phyloP scores from a whole-genome alignment of 495 filamentous ascomycete genomes.

The Astrocystis sublimbata region DNA sequence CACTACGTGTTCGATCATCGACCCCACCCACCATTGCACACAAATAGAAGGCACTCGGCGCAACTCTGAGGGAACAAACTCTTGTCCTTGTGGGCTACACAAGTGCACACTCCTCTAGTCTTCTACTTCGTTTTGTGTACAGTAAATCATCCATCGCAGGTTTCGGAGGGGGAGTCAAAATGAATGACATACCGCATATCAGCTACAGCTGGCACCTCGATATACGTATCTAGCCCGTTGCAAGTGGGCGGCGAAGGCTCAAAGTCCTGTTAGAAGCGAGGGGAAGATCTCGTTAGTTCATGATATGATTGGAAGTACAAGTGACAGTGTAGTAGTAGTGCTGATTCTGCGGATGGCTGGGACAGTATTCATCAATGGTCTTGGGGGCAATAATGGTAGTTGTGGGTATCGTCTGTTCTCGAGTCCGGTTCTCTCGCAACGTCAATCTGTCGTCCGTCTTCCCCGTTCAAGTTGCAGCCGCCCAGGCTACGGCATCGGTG shows the following conservation, averaged over 20 bases:
- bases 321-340: constrained; percentile 13
- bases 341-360: not conserved
- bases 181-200: constrained; percentile 48
- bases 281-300: constrained; percentile 30
- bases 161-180: constrained; percentile 4
- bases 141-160: not conserved
- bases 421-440: not conserved
- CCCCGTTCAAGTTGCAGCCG: constrained; percentile 19
- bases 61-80: not conserved
- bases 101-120: not conserved
- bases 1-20: constrained; percentile 13
- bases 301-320: constrained; percentile 14
- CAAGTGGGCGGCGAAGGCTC: constrained; percentile 50
- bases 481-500: constrained; percentile 20
- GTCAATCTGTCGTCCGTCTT: constrained; percentile 7
- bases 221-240: constrained; percentile 47
- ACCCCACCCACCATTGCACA: constrained; percentile 15
- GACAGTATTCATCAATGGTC: not conserved
- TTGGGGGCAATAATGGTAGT: not conserved
- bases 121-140: not conserved
- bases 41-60: constrained; percentile 19
- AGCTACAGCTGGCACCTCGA: constrained; percentile 46
- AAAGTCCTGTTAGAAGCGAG: constrained; percentile 47
- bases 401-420: not conserved
- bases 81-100: constrained; percentile 1